phyloP scores from a whole-genome alignment of 176 grass and related monocot genomes.

The Puccinellia tenuiflora region DNA sequence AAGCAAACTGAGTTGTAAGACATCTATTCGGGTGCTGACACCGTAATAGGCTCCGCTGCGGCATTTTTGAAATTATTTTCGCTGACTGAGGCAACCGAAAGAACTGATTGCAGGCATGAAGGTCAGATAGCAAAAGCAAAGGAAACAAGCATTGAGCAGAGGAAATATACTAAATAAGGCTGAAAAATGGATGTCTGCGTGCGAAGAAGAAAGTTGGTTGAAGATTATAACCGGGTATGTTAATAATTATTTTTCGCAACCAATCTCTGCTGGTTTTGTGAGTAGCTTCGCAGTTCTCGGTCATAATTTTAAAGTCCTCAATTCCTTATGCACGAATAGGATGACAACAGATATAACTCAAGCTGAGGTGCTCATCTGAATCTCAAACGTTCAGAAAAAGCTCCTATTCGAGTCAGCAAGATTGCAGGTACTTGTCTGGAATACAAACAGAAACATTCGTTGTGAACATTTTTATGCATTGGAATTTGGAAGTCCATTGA shows the following conservation, averaged over 20 bases:
- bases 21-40: constrained; percentile 66
- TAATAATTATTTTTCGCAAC: constrained; percentile 14
- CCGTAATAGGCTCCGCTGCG: constrained; percentile 64
- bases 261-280: neutral
- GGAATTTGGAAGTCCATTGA: neutral
- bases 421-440: constrained; percentile 66
- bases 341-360: constrained; percentile 96
- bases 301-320: neutral
- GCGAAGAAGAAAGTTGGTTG: constrained; percentile 98
- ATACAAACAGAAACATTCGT: neutral
- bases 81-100: constrained; percentile 65
- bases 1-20: constrained; percentile 75
- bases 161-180: constrained; percentile 94
- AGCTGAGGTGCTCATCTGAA: constrained; percentile 91
- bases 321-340: constrained; percentile 56
- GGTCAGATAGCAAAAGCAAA: constrained; percentile 81
- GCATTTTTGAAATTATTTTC: constrained; percentile 72
- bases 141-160: constrained; percentile 72
- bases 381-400: constrained; percentile 98
- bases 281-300: constrained; percentile 20
- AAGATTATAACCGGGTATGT: constrained; percentile 88
- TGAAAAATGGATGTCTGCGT: constrained; percentile 90
- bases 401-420: constrained; percentile 84
- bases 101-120: constrained; percentile 92
- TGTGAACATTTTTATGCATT: neutral